Evolutionary conservation across 352 stramenopile species (phyloP), one percentile per base, ranked within the genome.

Genomic region (Phytopythium vexans): DNA sequence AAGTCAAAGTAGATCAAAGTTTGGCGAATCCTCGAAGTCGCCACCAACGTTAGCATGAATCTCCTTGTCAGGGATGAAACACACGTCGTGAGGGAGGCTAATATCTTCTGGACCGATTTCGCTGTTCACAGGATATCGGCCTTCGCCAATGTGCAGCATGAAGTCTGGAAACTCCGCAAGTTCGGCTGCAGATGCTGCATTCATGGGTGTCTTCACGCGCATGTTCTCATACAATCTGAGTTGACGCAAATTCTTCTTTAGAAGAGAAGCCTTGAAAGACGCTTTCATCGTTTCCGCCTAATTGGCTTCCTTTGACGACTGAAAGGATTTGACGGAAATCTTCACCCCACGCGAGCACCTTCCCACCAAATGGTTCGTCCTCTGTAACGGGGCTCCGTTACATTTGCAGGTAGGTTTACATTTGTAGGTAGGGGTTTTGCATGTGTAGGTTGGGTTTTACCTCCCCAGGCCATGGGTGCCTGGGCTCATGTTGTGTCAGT

Each of bases 271-370:
- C 34, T 64, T 61, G 0, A 70, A 41, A 15, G 10, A 66, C 1
- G 41, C 51, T 33, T 55, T 11, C 4, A 74, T 42, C 27, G 61
- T 60, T 9, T 66, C 41, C 0, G 41, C 55, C 0, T 14, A 15
- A 5, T 33, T 37, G n/a, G 3, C 34, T 46, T 1, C 40, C 9
- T 37, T 31, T 41, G 0, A 74, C 46, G 2, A 74, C 51, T 21
- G 60, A 54, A 7, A 71, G 36, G n/a, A 58, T 51, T 39, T 70
- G 61, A 5, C 60, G 15, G 31, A 70, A 70, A 55, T 74, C 55
- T 14, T 49, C 50, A 8, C 48, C 49, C 3, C 71, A 47, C 0
- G 64, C 34, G 14, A 73, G 21, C 7, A 55, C 41, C 39, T 72
- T 66, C 1, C 63, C 60, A 12, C 64, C 60, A 38, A 74, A 74